Conservation (phyloP, 2,329 filamentous ascomycete species). For the Teratosphaeria viscida region DNA sequence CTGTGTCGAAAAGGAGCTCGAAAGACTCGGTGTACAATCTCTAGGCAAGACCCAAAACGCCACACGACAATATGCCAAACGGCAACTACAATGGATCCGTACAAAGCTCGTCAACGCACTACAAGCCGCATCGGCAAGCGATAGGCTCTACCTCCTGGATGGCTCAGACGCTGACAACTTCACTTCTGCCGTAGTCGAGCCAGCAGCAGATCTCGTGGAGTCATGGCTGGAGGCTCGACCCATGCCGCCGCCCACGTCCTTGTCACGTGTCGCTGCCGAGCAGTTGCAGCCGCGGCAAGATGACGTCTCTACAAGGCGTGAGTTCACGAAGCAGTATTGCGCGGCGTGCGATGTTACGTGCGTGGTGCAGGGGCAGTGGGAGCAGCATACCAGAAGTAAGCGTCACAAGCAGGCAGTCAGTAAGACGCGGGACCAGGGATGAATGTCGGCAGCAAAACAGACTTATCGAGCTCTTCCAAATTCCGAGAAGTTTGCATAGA, state of each 20-base stretch:
- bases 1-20: slow-evolving; percentile 33
- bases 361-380: slow-evolving; percentile 48
- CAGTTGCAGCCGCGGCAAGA: slow-evolving; percentile 47
- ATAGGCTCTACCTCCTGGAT: slow-evolving; percentile 68
- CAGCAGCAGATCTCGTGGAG: slow-evolving; percentile 52
- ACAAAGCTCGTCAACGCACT: slow-evolving; percentile 63
- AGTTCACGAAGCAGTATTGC: slow-evolving; percentile 51
- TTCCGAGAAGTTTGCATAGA: too few species aligned
- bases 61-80: slow-evolving; percentile 77
- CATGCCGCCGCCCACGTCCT: slow-evolving; percentile 42
- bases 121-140: slow-evolving; percentile 43
- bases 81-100: slow-evolving; percentile 78
- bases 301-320: slow-evolving; percentile 31
- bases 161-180: slow-evolving; percentile 59
- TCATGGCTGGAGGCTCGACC: slow-evolving; percentile 49
- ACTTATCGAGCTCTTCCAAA: too few species aligned
- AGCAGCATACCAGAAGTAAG: slow-evolving; percentile 44
- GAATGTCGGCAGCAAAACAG: neutral
- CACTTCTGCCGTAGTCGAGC: slow-evolving; percentile 50
- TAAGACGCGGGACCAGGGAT: slow-evolving; percentile 6
- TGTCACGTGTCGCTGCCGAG: slow-evolving; percentile 49
- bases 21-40: slow-evolving; percentile 46
- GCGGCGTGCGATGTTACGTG: slow-evolving; percentile 55
- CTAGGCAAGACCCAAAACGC: slow-evolving; percentile 70
- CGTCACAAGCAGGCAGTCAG: slow-evolving; percentile 35